Evolutionary conservation across 306 rosid genomes (phyloP).

Genomic region (Acacia crassicarpa): DNA sequence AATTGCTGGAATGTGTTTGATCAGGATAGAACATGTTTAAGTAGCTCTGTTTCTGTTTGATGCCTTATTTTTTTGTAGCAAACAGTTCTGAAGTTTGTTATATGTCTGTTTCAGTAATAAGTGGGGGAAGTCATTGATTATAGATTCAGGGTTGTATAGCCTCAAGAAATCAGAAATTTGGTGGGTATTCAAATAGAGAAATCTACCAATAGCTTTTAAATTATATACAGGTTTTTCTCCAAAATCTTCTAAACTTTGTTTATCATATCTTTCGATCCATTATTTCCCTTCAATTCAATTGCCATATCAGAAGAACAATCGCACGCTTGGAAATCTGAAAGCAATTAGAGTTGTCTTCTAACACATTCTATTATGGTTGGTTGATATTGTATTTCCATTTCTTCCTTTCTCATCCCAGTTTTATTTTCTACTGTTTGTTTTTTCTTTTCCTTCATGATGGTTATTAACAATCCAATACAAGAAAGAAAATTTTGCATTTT

Average conservation of each 20-base stretch:
- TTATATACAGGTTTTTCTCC: slow-evolving; percentile 74
- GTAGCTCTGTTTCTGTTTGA: not conserved
- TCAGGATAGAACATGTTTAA: slow-evolving; percentile 6
- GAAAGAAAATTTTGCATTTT: not conserved
- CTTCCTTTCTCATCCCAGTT: not conserved
- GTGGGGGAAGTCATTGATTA: slow-evolving; percentile 79
- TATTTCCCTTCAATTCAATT: not conserved
- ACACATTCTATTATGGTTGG: too few relatives aligned
- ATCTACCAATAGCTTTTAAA: slow-evolving; percentile 78
- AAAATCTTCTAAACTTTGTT: too few relatives aligned
- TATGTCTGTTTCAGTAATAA: slow-evolving; percentile 55
- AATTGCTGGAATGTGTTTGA: too few relatives aligned
- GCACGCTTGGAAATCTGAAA: not conserved
- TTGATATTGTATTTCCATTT: too few relatives aligned
- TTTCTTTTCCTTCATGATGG: not conserved
- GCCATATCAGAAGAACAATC: not conserved
- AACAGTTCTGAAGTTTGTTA: not conserved
- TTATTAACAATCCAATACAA: not conserved
- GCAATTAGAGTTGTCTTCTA: too few relatives aligned
- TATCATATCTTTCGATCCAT: not conserved
- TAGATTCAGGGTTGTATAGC: slow-evolving; percentile 85
- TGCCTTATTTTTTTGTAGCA: not conserved
- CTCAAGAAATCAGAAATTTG: slow-evolving; percentile 86
- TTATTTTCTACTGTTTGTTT: not conserved
- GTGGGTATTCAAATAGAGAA: slow-evolving; percentile 81